Conservation (phyloP, 352 stramenopile species). For the Globisporangium heterothallicum region DNA sequence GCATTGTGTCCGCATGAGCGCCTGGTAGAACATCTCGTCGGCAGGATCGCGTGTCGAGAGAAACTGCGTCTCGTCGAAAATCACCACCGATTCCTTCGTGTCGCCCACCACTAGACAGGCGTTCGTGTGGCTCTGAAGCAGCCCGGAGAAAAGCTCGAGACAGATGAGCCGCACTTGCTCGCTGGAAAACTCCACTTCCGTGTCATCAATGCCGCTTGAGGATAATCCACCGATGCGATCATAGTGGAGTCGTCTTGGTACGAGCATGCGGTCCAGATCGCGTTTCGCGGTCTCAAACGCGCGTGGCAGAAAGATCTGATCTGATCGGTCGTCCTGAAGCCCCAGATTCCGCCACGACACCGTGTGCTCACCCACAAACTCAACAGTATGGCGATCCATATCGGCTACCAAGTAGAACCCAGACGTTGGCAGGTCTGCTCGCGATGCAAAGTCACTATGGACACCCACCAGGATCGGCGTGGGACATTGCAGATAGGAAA, state of each 20-base stretch:
- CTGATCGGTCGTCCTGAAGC: constrained; percentile 28
- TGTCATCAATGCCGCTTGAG: not conserved
- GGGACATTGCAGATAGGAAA: constrained; percentile 88
- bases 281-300: constrained; percentile 52
- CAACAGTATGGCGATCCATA: constrained; percentile 59
- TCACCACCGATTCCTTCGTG: constrained; percentile 83
- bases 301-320: constrained; percentile 44
- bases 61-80: constrained; percentile 85
- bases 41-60: constrained; percentile 49
- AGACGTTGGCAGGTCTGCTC: constrained; percentile 51
- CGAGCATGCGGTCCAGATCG: constrained; percentile 48
- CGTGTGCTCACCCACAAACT: constrained; percentile 58
- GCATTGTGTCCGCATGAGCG: constrained; percentile 70
- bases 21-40: constrained; percentile 60
- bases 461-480: constrained; percentile 86
- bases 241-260: constrained; percentile 26
- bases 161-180: constrained; percentile 55
- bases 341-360: constrained; percentile 58
- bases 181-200: constrained; percentile 17
- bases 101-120: constrained; percentile 78
- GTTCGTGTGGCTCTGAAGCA: constrained; percentile 66
- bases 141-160: constrained; percentile 56
- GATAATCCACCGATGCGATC: constrained; percentile 32
- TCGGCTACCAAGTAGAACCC: constrained; percentile 75
- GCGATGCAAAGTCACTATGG: constrained; percentile 60